Base-by-base conservation (phyloP, 2,329 filamentous ascomycete genomes). In the Tolypocladium tropicale region DNA sequence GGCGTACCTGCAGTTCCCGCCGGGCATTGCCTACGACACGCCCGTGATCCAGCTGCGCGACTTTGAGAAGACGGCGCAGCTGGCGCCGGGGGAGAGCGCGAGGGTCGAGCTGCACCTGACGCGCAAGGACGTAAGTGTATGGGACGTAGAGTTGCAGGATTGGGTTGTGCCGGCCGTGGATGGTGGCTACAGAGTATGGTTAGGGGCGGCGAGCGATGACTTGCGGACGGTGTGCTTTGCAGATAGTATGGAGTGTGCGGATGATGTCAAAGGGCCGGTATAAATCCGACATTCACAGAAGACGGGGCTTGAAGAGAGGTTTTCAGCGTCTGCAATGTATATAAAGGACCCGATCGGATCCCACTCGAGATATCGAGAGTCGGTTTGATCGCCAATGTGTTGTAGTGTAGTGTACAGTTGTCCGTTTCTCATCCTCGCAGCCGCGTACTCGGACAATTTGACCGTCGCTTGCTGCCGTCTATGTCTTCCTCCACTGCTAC, bases 51-150 rank as follows among this genome's bases (percentile, higher is more conserved):
- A 85, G n/a, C 75, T 91, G 23, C 80, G 88, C 16, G 86, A 86
- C 33, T 91, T 91, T 65, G 84, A 86, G 59, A 90, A 91, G 74
- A 73, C 88, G 2, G 55, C 58, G 14, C 68, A 72, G 30, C 69
- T 90, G 18, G 72, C 76, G 4, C 74, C 78, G 0, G 83, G 81
- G 0, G 74, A 83, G 64, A 77, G 69, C 4, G 69, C 70, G 56
- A 76, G 70, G 0, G 78, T 90, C 0, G 74, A 76, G 23, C 76
- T 90, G 62, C 71, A 74, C 0, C 62, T 90, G 56, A 88, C 79
- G 7, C 78, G 88, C 56, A 81, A 85, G 63, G 88, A 90, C 65
- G 56, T 90, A 55, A 89, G 86, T 61, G 85, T 88, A 50, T 90
- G 88, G 88, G 85, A 88, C 65, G 78, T 82, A 0, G 69, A 73